Evolutionary conservation across 2,329 filamentous ascomycete genomes (phyloP), one percentile per base, ranked within the genome.

Genomic region (Sporothrix phasma): DNA sequence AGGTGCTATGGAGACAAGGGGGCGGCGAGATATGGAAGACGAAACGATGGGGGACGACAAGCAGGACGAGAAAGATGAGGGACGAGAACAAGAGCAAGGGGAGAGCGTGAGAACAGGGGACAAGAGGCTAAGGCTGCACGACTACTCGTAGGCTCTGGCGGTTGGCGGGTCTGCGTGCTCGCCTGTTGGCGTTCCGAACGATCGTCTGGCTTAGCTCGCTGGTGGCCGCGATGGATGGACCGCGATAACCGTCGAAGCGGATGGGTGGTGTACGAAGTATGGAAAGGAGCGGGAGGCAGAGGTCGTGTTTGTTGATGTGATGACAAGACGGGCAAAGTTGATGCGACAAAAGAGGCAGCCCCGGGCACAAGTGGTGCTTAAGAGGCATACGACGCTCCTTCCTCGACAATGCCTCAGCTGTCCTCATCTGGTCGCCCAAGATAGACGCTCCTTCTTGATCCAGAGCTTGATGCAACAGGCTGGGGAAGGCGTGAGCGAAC

Each of bases 71-170:
- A 37, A 37, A 11, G 34, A 15, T 13, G 3, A 37, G 34, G n/a
- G 34, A 31, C 26, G 26, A 31, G 47, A 51, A 34, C 15, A 34
- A 17, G 47, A 29, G 22, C 34, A 15, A 29, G 31, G 15, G 51
- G 51, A 17, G 54, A 24, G 43, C 10, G n/a, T 19, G 22, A 58
- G 37, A 41, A 7, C 34, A 34, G 31, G 31, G 19, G 17, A 17
- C 15, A 41, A 39, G 5, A n/a, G 26, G n/a, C 56, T 46, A 60
- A 31, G 43, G 43, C 58, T 46, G 58, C 26, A 59, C 45, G 56
- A 45, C 56, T 59, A 59, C n/a, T n/a, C n/a, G n/a, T n/a, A n/a
- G n/a, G 56, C 45, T 39, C n/a, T 39, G 56, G 24, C 56, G 39
- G 39, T 19, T 45, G 24, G 46, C 46, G 46, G 46, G 19, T 26